Percentiles rank a stretch among this genome's conserved stretches.
phyloP scores from a whole-genome alignment of 129 eudicot genomes.

The Oenanthe sinensis region DNA sequence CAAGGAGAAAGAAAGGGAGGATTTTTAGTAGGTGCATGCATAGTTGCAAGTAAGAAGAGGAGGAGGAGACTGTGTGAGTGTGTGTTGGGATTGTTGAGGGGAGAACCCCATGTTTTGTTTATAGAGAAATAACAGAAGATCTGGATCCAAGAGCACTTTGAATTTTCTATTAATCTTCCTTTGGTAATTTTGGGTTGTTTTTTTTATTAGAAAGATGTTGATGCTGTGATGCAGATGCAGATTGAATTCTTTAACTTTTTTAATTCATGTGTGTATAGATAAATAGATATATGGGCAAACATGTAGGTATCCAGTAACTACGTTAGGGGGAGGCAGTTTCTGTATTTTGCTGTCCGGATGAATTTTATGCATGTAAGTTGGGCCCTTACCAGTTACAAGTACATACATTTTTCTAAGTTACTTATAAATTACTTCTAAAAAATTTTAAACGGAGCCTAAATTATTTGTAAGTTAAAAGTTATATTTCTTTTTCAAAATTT shows the following conservation, averaged over 20 bases:
- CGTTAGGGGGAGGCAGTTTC: neutral
- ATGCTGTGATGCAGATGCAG: constrained; percentile 15
- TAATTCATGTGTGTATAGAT: neutral
- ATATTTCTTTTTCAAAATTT: too few species aligned
- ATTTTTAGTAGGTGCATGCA: constrained; percentile 54
- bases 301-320: neutral
- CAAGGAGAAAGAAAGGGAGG: constrained; percentile 26
- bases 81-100: constrained; percentile 78
- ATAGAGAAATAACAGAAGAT: constrained; percentile 59
- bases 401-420: too few species aligned
- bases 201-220: constrained; percentile 19
- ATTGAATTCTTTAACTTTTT: constrained; percentile 19
- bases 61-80: neutral
- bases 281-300: too few species aligned
- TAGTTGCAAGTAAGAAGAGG: constrained; percentile 25
- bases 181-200: constrained; percentile 7
- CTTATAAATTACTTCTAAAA: too few species aligned
- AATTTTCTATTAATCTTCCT: constrained; percentile 24
- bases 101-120: constrained; percentile 93
- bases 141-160: constrained; percentile 60
- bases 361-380: neutral
- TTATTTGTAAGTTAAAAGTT: too few species aligned
- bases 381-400: too few species aligned
- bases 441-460: too few species aligned
- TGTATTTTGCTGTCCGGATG: neutral